Conservation (phyloP, 257 asterid species). For the Nyctanthes arbortristis region DNA sequence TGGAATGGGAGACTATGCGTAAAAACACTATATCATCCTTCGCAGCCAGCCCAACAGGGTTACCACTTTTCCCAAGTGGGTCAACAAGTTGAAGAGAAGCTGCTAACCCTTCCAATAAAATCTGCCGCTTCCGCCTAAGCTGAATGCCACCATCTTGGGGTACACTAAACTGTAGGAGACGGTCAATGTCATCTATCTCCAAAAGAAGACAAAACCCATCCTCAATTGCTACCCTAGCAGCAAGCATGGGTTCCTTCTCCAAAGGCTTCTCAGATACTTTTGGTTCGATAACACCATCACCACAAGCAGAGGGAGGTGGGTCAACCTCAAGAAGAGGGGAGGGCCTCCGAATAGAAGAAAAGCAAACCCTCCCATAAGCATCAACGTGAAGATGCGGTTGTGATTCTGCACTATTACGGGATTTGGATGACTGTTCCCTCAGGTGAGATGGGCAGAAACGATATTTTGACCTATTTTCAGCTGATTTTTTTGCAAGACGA, state of each 20-base stretch:
- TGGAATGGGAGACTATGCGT: slow-evolving; percentile 67
- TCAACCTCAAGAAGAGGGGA: slow-evolving; percentile 70
- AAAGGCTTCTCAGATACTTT: slow-evolving; percentile 63
- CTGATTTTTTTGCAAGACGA: slow-evolving; percentile 76
- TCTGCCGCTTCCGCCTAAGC: slow-evolving; percentile 75
- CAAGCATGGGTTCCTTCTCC: slow-evolving; percentile 87
- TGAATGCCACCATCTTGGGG: slow-evolving; percentile 81
- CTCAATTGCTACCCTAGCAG: slow-evolving; percentile 78
- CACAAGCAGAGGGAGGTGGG: slow-evolving; percentile 79
- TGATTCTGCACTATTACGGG: slow-evolving; percentile 66
- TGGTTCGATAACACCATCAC: slow-evolving; percentile 54
- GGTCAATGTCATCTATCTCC: slow-evolving; percentile 80
- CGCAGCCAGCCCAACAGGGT: slow-evolving; percentile 60
- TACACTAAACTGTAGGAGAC: slow-evolving; percentile 65
- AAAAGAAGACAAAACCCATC: slow-evolving; percentile 79
- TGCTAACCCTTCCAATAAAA: slow-evolving; percentile 85
- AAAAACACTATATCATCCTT: slow-evolving; percentile 80
- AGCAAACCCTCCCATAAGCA: slow-evolving; percentile 76
- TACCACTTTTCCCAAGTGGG: slow-evolving; percentile 72
- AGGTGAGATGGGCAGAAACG: slow-evolving; percentile 66
- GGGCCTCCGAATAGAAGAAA: slow-evolving; percentile 87
- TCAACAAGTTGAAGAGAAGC: slow-evolving; percentile 91
- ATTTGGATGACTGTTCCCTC: slow-evolving; percentile 70
- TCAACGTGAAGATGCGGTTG: slow-evolving; percentile 88
- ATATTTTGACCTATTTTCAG: slow-evolving; percentile 55